Conservation (phyloP, 1,284 basidiomycete species). For the Boletus semigastroideus region DNA sequence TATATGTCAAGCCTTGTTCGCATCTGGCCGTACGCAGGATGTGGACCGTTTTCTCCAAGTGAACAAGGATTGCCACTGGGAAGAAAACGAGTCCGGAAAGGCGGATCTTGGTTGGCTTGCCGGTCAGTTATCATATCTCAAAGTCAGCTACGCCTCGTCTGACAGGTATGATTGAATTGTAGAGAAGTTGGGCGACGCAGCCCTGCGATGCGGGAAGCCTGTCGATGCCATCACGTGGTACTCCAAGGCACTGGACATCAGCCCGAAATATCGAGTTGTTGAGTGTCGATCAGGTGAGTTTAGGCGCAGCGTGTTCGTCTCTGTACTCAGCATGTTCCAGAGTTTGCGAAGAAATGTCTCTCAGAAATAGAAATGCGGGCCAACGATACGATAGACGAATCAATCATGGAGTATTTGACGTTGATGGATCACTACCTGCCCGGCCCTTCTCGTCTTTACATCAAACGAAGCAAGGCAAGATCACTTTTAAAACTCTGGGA, state of each 20-base stretch:
- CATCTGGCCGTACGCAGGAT: background rate
- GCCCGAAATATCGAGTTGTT: background rate
- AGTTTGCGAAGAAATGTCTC: background rate
- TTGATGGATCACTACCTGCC: background rate
- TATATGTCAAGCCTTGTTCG: background rate
- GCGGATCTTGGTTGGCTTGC: background rate
- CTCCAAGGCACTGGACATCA: background rate
- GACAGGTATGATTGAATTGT: background rate
- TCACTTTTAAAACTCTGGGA: background rate
- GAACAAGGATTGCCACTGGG: background rate
- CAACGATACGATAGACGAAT: background rate
- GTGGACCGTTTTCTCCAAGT: background rate
- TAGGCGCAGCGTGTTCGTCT: background rate
- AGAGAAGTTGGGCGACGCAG: constrained; percentile 1
- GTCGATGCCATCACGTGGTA: constrained; percentile 2
- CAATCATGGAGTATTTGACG: background rate
- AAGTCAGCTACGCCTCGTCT: background rate
- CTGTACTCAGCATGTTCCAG: background rate
- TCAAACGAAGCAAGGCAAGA: constrained; percentile 6
- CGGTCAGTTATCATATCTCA: background rate
- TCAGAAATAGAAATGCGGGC: background rate
- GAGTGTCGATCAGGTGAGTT: background rate
- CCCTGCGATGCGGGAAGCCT: background rate
- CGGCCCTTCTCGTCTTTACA: background rate
- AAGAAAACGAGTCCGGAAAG: background rate